Evolutionary conservation across 2,329 filamentous ascomycete genomes (phyloP).

Genomic region (Hirsutella rhossiliensis): DNA sequence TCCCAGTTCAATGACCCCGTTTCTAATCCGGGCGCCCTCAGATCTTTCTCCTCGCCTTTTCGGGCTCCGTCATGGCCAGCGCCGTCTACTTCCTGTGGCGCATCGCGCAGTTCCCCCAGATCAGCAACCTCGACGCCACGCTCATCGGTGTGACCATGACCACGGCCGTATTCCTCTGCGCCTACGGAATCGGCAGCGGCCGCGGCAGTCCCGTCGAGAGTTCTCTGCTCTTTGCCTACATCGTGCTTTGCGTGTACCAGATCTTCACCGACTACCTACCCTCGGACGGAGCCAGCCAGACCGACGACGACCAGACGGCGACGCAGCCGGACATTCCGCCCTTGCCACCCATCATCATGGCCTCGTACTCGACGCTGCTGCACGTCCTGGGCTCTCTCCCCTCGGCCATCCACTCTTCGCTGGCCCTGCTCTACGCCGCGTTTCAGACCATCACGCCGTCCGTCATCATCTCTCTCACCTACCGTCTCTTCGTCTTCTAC

Average conservation of each 20-base stretch:
- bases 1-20: neutral
- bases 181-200: constrained; percentile 87
- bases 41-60: constrained; percentile 80
- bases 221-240: constrained; percentile 88
- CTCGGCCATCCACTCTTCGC: constrained; percentile 67
- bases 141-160: constrained; percentile 89
- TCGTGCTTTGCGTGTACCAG: constrained; percentile 97
- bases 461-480: constrained; percentile 88
- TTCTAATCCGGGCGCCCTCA: constrained; percentile 20
- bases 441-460: constrained; percentile 93
- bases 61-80: constrained; percentile 83
- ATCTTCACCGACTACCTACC: constrained; percentile 98
- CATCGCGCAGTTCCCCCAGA: constrained; percentile 84
- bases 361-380: constrained; percentile 84
- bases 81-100: constrained; percentile 95
- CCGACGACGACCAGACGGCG: constrained; percentile 32
- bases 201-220: constrained; percentile 92
- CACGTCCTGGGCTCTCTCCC: constrained; percentile 77
- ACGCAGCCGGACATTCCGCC: constrained; percentile 83
- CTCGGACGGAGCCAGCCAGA: constrained; percentile 48
- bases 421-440: constrained; percentile 80
- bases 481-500: constrained; percentile 91
- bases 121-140: constrained; percentile 83
- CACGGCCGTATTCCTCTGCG: constrained; percentile 82
- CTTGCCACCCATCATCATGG: constrained; percentile 96